phyloP scores from a whole-genome alignment of 371 early-diverging fungal species.

The Syncephalastrum monosporum region DNA sequence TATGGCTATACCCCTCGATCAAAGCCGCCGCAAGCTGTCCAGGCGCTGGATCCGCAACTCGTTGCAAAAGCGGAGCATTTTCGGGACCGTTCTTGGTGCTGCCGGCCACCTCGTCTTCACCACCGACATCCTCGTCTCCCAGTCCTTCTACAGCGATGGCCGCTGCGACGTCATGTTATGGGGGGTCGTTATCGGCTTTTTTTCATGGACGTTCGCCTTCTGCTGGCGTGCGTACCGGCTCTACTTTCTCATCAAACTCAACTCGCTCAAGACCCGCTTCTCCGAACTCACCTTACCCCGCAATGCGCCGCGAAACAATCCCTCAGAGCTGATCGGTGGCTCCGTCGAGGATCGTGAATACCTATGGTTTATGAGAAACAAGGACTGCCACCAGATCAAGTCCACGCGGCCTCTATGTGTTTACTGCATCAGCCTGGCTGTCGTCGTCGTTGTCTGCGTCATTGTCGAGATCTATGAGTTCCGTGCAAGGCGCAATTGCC shows the following conservation, averaged over 20 bases:
- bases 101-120: conserved; percentile 36
- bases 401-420: conserved; percentile 8
- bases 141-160: conserved; percentile 9
- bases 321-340: background rate
- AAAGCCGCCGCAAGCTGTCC: conserved; percentile 8
- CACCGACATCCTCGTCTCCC: conserved; percentile 19
- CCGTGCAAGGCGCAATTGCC: conserved; percentile 8
- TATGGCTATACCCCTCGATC: no score
- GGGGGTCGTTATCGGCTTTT: conserved; percentile 31
- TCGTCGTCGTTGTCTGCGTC: conserved; percentile 16
- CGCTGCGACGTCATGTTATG: conserved; percentile 30
- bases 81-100: conserved; percentile 29
- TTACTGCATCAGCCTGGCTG: conserved; percentile 11
- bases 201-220: conserved; percentile 38
- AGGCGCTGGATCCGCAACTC: conserved; percentile 12
- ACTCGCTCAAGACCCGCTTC: conserved; percentile 23
- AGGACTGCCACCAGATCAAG: conserved; percentile 7
- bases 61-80: conserved; percentile 25
- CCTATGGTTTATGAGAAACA: conserved; percentile 25
- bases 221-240: conserved; percentile 29
- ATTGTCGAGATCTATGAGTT: conserved; percentile 14
- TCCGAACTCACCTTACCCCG: no score
- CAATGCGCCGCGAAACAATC: no score
- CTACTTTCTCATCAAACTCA: conserved; percentile 25
- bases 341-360: conserved; percentile 23